Evolutionary conservation across 164 flowering plant genomes (phyloP).

Genomic region (Houttuynia cordata): DNA sequence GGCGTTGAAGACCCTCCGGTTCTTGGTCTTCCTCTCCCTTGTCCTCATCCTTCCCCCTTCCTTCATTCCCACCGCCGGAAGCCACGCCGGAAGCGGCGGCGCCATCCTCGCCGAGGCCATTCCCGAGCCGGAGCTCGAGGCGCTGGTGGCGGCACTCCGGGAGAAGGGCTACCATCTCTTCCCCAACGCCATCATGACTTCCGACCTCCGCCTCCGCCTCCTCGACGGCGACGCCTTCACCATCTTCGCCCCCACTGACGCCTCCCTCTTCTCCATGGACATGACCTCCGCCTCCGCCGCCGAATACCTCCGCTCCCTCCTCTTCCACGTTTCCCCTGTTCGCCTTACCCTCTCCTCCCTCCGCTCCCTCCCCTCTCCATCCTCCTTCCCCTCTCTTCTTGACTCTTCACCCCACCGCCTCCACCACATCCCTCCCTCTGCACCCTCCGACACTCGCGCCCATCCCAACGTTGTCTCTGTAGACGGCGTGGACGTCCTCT

Average conservation of each 20-base stretch:
- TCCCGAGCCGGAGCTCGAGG: slow-evolving; percentile 11
- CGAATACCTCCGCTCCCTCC: slow-evolving; percentile 21
- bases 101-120: slow-evolving; percentile 2
- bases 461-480: slow-evolving; percentile 2
- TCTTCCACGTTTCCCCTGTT: slow-evolving; percentile 19
- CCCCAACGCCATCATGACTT: slow-evolving; percentile 18
- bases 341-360: slow-evolving; percentile 14
- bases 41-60: not conserved
- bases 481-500: slow-evolving; percentile 12
- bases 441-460: not conserved
- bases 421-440: slow-evolving; percentile 4
- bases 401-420: slow-evolving; percentile 4
- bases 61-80: not conserved
- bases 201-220: slow-evolving; percentile 17
- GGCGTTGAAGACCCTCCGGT: not conserved
- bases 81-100: not conserved
- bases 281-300: slow-evolving; percentile 15
- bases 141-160: slow-evolving; percentile 11
- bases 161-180: slow-evolving; percentile 19
- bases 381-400: slow-evolving; percentile 15
- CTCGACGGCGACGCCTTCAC: slow-evolving; percentile 15
- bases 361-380: slow-evolving; percentile 8
- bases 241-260: slow-evolving; percentile 25
- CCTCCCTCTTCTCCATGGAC: slow-evolving; percentile 27
- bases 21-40: not conserved